Evolutionary conservation across 345 rosid species (phyloP), one percentile per base, ranked within the genome.

Genomic region (Pelargonium nanum): DNA sequence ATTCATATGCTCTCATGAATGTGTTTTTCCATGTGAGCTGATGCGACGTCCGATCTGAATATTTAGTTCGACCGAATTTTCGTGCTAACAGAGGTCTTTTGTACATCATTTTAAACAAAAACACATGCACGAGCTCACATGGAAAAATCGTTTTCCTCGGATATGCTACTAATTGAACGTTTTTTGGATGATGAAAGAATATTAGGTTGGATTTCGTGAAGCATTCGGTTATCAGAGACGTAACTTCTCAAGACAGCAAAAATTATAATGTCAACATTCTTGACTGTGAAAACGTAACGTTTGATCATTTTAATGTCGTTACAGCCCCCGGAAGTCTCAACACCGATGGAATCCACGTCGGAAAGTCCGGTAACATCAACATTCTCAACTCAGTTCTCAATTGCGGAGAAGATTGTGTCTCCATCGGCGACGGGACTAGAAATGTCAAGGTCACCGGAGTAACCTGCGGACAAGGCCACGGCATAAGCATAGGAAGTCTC

Each of bases 271-370:
- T 78, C 0, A 78, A 71, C 22, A 73, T 83, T 19, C 1, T 83
- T 15, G 80, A 83, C 4, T 66, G 79, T 62, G 66, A 60, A 23
- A 78, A 81, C 71, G 1, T 79, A 13, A 73, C 73, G 2, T 72
- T 86, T 59, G 44, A 30, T 19, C 67, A 48, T 30, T 8, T 81
- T 12, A 77, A 61, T 1, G n/a, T 84, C 59, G 56, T 28, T 0
- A 81, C 87, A 4, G 84, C 83, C 0, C 81, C 26, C 0, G 66
- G 72, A 0, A 83, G 93, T 45, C 65, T 58, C 28, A 86, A 86
- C 81, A 83, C 87, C 0, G 89, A 83, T 21, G 89, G 93, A 26
- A 86, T 86, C 63, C 93, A 86, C 63, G 65, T 83, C 5, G 93
- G 85, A 4, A 58, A 74, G 56, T 73, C 85, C 12, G 22, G 3